phyloP scores from a whole-genome alignment of 805 yeast genomes.

The Groenewaldozyma tartarivorans region DNA sequence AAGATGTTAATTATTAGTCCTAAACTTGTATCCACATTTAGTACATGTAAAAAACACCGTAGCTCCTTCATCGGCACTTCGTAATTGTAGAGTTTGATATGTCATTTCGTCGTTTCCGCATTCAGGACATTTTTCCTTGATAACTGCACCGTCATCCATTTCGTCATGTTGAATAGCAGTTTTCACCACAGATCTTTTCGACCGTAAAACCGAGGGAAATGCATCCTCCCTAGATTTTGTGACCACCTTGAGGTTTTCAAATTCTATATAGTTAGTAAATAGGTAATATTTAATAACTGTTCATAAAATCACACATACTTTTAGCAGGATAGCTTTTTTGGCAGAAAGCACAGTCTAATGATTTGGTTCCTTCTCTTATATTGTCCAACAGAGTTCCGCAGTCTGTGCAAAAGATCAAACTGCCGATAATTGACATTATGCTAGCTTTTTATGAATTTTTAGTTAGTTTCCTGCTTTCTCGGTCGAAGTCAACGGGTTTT shows the following conservation, averaged over 20 bases:
- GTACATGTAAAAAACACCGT: conserved; percentile 97
- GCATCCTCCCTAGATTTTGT: conserved; percentile 88
- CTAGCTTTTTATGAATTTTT: no score
- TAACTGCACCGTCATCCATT: conserved; percentile 89
- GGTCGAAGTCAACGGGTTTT: no score
- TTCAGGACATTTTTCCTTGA: conserved; percentile 96
- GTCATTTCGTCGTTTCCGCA: conserved; percentile 98
- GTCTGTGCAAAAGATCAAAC: conserved; percentile 82
- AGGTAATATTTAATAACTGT: no score
- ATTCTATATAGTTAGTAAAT: not conserved
- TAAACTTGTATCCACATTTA: conserved; percentile 81
- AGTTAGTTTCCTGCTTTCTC: no score
- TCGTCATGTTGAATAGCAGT: conserved; percentile 70
- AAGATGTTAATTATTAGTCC: conserved; percentile 67
- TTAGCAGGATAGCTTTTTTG: conserved; percentile 32
- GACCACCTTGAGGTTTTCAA: conserved; percentile 60
- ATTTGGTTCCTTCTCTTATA: conserved; percentile 35
- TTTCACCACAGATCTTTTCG: conserved; percentile 84
- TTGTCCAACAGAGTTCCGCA: conserved; percentile 88
- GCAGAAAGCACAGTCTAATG: conserved; percentile 51
- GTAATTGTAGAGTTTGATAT: conserved; percentile 89
- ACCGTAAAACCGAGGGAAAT: conserved; percentile 75
- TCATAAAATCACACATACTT: conserved; percentile 21
- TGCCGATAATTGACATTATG: conserved; percentile 95
- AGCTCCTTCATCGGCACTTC: conserved; percentile 99